Conservation (phyloP, 306 rosid genomes). For the Biancaea sappan region DNA sequence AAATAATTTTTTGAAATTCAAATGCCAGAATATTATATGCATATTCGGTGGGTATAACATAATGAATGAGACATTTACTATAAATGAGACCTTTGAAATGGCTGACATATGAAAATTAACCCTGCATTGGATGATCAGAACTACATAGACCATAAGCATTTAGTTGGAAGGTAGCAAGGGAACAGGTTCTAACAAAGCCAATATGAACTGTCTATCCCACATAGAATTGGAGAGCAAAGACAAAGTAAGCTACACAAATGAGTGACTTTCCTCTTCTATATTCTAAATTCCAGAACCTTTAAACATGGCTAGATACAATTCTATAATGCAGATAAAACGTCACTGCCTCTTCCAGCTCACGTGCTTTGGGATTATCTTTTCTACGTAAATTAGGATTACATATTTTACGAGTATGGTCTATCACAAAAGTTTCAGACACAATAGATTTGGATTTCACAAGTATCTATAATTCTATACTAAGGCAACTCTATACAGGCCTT, state of each 20-base stretch:
- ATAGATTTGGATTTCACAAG: no score
- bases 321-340: no score
- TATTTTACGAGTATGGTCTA: neutral
- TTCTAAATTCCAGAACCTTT: no score
- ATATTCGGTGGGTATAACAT: neutral
- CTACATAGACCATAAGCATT: neutral
- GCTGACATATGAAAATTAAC: neutral
- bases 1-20: neutral
- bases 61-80: neutral
- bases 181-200: neutral
- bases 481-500: neutral
- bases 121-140: neutral
- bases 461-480: neutral
- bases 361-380: no score
- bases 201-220: neutral
- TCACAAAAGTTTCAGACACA: neutral
- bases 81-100: neutral
- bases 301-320: no score
- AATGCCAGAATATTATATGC: neutral
- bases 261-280: neutral
- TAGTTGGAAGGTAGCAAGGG: neutral
- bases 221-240: neutral
- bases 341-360: no score
- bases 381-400: no score
- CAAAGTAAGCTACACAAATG: neutral